These are phyloP conservation scores for Aquanectria penicillioides DNA, from an alignment of 2,329 filamentous ascomycete genomes.

Conservation along the genomic window DNA sequence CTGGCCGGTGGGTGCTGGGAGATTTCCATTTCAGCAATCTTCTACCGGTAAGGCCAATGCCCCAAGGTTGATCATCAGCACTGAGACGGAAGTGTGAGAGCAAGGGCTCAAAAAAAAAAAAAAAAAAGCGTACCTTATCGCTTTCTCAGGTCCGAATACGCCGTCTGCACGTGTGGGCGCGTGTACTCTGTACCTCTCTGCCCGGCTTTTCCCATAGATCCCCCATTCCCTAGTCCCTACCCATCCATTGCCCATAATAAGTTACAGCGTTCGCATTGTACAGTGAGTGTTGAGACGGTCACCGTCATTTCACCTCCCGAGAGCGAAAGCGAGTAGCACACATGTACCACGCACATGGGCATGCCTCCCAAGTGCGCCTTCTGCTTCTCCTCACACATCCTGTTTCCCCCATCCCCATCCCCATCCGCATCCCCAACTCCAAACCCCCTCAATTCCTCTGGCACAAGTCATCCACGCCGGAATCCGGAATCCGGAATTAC, in stretches of 20 bases:
- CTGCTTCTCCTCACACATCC: no score
- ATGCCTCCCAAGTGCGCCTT: no score
- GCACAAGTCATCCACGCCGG: neutral
- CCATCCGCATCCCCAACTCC: neutral
- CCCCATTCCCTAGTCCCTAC: neutral
- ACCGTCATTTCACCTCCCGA: constrained; percentile 9
- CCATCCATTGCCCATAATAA: neutral
- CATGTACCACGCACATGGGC: no score
- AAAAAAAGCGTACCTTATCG: no score
- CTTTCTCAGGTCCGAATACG: constrained; percentile 38
- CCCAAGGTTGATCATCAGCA: no score
- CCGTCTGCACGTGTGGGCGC: constrained; percentile 2
- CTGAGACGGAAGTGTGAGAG: no score
- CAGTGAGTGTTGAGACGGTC: neutral
- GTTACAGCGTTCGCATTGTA: neutral
- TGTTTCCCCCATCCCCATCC: no score
- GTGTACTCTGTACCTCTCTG: constrained; percentile 6
- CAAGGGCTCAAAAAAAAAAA: no score
- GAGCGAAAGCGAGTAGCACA: constrained; percentile 15
- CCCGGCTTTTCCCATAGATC: constrained; percentile 39
- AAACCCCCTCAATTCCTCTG: neutral
- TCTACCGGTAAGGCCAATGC: constrained; percentile 14
- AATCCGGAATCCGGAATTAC: constrained; percentile 22
- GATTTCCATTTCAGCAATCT: constrained; percentile 16
- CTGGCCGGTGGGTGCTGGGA: neutral